Percentiles rank a stretch among this genome's conserved stretches.
Evolutionary conservation across 164 flowering plant species (phyloP).

Genomic region (Aristolochia contorta): DNA sequence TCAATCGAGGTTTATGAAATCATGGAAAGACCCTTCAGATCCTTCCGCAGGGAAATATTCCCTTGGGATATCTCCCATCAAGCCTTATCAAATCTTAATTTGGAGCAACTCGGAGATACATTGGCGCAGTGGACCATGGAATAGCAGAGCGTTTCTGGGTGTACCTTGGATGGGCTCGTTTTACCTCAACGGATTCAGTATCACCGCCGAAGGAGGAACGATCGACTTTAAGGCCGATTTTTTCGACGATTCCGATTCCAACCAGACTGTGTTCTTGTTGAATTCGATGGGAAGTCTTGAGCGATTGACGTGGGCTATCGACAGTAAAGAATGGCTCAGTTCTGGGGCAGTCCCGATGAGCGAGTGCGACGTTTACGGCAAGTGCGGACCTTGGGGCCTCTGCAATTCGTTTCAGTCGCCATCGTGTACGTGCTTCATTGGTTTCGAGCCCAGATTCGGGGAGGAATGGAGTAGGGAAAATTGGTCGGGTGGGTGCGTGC

Average conservation of each 20-base stretch:
- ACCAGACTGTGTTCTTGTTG: neutral
- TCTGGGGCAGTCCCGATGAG: neutral
- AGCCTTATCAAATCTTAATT: neutral
- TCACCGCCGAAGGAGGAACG: neutral
- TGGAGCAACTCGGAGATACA: neutral
- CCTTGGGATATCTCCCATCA: neutral
- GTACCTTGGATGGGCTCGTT: neutral
- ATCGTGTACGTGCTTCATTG: conserved; percentile 30
- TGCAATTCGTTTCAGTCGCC: neutral
- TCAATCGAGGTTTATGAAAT: neutral
- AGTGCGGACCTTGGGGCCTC: neutral
- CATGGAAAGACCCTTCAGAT: neutral
- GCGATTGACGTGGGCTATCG: neutral
- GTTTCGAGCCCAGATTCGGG: conserved; percentile 18
- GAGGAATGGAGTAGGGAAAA: conserved; percentile 16
- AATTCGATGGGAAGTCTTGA: neutral
- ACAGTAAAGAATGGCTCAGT: neutral
- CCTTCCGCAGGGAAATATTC: neutral
- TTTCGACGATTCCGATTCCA: neutral
- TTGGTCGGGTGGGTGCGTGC: neutral
- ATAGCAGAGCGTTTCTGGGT: neutral
- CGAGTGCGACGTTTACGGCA: neutral
- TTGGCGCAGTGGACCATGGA: conserved; percentile 1
- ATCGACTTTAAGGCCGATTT: neutral
- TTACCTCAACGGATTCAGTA: neutral